These are phyloP conservation scores for Dunaliella primolecta DNA, from an alignment of 139 green algal species.

Conservation along the genomic window DNA sequence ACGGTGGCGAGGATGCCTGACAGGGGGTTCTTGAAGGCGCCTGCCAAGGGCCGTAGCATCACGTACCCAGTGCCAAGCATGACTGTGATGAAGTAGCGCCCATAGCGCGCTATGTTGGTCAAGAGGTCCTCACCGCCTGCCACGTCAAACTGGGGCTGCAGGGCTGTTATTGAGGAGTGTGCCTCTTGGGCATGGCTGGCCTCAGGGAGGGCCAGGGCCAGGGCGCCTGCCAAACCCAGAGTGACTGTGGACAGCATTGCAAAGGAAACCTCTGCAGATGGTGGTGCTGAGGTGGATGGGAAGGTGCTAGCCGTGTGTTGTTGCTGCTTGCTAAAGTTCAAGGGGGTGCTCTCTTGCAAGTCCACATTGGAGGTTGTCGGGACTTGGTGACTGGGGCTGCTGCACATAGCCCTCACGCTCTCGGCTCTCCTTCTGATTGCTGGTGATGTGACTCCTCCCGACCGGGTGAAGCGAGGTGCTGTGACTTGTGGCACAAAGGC, in stretches of 20 bases:
- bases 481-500: too few species aligned
- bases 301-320: too few species aligned
- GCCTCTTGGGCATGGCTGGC: neutral
- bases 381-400: too few species aligned
- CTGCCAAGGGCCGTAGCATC: constrained; percentile 67
- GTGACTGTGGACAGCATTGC: neutral
- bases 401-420: too few species aligned
- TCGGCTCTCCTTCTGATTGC: too few species aligned
- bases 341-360: too few species aligned
- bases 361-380: too few species aligned
- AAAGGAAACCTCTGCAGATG: neutral
- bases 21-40: constrained; percentile 60
- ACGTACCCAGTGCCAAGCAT: constrained; percentile 86
- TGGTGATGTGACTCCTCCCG: too few species aligned
- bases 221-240: neutral
- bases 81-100: constrained; percentile 85
- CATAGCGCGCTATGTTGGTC: constrained; percentile 77
- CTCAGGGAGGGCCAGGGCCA: neutral
- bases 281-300: neutral
- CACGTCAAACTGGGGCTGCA: constrained; percentile 18
- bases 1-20: constrained; percentile 43
- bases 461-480: too few species aligned
- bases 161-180: neutral
- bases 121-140: constrained; percentile 62
- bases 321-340: too few species aligned